phyloP scores from a whole-genome alignment of 169 alveolate species.

The Ichthyophthirius multifiliis region DNA sequence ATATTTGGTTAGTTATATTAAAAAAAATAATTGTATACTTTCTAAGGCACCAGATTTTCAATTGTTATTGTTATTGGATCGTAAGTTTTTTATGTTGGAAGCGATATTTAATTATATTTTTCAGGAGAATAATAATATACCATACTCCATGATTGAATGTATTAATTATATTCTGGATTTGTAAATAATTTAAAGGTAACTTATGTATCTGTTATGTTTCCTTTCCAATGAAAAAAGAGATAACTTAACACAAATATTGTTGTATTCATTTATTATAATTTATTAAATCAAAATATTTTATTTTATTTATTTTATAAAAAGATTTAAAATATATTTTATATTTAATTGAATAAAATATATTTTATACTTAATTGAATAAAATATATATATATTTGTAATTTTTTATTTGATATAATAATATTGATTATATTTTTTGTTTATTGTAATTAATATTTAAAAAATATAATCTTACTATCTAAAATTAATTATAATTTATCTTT shows the following conservation, averaged over 20 bases:
- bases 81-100: neutral
- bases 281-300: too few species aligned
- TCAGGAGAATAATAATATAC: neutral
- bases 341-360: too few species aligned
- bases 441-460: too few species aligned
- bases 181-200: neutral
- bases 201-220: neutral
- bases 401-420: too few species aligned
- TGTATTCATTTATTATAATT: too few species aligned
- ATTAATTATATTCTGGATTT: neutral
- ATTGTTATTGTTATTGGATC: neutral
- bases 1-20: neutral
- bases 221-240: conserved; percentile 7
- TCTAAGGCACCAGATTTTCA: neutral
- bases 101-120: neutral
- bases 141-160: neutral
- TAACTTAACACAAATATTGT: neutral
- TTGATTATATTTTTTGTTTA: too few species aligned
- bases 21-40: neutral
- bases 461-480: too few species aligned
- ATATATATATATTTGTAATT: too few species aligned
- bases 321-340: too few species aligned
- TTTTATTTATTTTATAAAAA: too few species aligned
- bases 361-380: too few species aligned
- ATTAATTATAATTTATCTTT: too few species aligned